phyloP scores from a whole-genome alignment of 2,329 filamentous ascomycete species.

The Fusarium armeniacum region DNA sequence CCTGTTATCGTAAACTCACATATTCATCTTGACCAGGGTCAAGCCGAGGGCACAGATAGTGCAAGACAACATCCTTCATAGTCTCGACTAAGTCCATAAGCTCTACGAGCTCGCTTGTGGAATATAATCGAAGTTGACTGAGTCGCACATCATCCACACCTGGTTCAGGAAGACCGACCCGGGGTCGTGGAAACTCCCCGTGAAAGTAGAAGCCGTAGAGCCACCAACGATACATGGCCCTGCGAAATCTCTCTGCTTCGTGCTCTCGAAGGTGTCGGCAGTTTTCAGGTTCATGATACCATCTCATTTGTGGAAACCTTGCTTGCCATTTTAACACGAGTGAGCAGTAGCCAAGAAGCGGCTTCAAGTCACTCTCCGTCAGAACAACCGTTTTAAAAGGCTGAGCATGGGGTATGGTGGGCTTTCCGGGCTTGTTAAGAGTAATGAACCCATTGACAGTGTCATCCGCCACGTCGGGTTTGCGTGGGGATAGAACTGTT shows the following conservation, averaged over 20 bases:
- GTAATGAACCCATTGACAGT: constrained; percentile 40
- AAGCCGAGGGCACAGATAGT: constrained; percentile 63
- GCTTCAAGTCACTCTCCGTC: constrained; percentile 52
- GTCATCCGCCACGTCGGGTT: constrained; percentile 2
- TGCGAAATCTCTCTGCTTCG: constrained; percentile 64
- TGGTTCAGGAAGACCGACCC: constrained; percentile 56
- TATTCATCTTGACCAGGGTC: constrained; percentile 54
- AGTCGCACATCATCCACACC: constrained; percentile 58
- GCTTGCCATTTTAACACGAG: constrained; percentile 58
- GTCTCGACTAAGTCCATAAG: constrained; percentile 62
- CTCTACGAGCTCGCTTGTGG: constrained; percentile 61
- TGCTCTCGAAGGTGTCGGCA: constrained; percentile 59
- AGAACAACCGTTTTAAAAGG: constrained; percentile 50
- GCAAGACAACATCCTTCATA: constrained; percentile 60
- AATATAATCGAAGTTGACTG: constrained; percentile 60
- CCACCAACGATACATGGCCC: constrained; percentile 68
- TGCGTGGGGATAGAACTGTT: constrained; percentile 45
- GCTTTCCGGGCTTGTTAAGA: constrained; percentile 44
- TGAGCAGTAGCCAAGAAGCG: constrained; percentile 54
- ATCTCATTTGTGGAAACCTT: constrained; percentile 60
- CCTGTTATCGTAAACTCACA: constrained; percentile 49
- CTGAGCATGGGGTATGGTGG: not conserved
- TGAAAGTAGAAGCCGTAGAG: constrained; percentile 68
- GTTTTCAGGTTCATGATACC: constrained; percentile 62
- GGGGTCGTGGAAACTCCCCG: constrained; percentile 57